Percentiles rank a stretch among this genome's conserved stretches.
Evolutionary conservation across 352 stramenopile species (phyloP).

Genomic region (Thalassiosira mediterranea): DNA sequence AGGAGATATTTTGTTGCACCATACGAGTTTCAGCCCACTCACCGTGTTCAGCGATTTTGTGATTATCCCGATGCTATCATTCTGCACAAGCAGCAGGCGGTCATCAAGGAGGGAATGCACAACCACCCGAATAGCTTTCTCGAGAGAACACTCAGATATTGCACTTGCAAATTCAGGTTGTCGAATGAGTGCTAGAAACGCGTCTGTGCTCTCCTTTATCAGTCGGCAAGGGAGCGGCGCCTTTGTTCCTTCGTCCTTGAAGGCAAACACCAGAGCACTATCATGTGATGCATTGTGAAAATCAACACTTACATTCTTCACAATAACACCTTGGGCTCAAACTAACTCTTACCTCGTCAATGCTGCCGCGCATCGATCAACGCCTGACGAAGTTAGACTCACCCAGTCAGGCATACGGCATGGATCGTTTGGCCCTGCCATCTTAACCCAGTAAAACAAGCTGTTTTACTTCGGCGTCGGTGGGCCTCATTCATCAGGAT

Average conservation of each 20-base stretch:
- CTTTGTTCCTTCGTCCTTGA: conserved; percentile 45
- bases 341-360: conserved; percentile 51
- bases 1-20: too few relatives aligned
- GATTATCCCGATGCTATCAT: too few relatives aligned
- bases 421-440: too few relatives aligned
- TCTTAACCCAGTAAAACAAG: too few relatives aligned
- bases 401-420: too few relatives aligned
- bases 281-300: too few relatives aligned
- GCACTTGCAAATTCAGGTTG: conserved; percentile 36
- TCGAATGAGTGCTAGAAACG: conserved; percentile 69
- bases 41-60: conserved; percentile 76
- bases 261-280: conserved; percentile 72
- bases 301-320: too few relatives aligned
- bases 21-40: too few relatives aligned
- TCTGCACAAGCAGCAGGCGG: conserved; percentile 44
- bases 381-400: conserved; percentile 44
- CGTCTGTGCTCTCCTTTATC: conserved; percentile 62
- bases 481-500: too few relatives aligned
- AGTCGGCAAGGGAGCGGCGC: conserved; percentile 65
- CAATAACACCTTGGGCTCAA: too few relatives aligned
- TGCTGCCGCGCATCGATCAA: conserved; percentile 45
- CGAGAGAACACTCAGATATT: conserved; percentile 61
- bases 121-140: conserved; percentile 59
- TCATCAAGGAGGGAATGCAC: conserved; percentile 66
- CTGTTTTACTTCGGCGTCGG: too few relatives aligned